Percentiles rank a stretch among this genome's conserved stretches.
Evolutionary conservation across 2,329 filamentous ascomycete genomes (phyloP).

Genomic region (Monilinia fructigena): DNA sequence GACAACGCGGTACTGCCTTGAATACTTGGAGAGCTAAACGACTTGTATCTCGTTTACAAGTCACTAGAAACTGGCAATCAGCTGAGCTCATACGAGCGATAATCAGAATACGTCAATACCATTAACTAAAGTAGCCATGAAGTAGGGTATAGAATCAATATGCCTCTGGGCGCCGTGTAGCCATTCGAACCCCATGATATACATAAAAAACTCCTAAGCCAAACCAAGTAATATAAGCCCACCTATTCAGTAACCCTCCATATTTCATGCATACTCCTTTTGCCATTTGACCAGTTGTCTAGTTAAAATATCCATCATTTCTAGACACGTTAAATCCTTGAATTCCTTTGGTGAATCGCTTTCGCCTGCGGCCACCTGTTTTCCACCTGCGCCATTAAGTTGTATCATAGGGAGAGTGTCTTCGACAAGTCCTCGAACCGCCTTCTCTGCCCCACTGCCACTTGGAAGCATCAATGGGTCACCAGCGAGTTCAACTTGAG

Average conservation of each 20-base stretch:
- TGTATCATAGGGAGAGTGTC: slow-evolving; percentile 40
- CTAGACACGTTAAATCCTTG: slow-evolving; percentile 60
- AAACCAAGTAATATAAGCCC: slow-evolving; percentile 12
- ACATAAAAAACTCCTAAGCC: slow-evolving; percentile 13
- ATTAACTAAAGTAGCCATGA: slow-evolving; percentile 23
- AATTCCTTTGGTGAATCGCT: slow-evolving; percentile 54
- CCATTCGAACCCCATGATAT: slow-evolving; percentile 23
- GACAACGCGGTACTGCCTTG: background rate
- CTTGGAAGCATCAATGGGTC: slow-evolving; percentile 48
- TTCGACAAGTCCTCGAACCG: slow-evolving; percentile 39
- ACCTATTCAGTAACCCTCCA: background rate
- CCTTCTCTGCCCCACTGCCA: slow-evolving; percentile 42
- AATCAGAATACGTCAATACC: slow-evolving; percentile 8
- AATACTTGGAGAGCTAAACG: background rate
- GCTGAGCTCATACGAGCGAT: background rate
- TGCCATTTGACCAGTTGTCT: slow-evolving; percentile 43
- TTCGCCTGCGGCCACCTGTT: slow-evolving; percentile 39
- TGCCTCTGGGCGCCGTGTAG: slow-evolving; percentile 21
- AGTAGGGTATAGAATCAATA: slow-evolving; percentile 24
- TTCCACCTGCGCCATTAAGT: slow-evolving; percentile 41
- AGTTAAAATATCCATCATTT: slow-evolving; percentile 45
- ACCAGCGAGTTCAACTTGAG: slow-evolving; percentile 80
- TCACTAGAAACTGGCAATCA: background rate
- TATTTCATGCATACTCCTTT: slow-evolving; percentile 38
- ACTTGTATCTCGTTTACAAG: background rate